phyloP scores from a whole-genome alignment of 495 filamentous ascomycete species.

The Viridothelium virens region DNA sequence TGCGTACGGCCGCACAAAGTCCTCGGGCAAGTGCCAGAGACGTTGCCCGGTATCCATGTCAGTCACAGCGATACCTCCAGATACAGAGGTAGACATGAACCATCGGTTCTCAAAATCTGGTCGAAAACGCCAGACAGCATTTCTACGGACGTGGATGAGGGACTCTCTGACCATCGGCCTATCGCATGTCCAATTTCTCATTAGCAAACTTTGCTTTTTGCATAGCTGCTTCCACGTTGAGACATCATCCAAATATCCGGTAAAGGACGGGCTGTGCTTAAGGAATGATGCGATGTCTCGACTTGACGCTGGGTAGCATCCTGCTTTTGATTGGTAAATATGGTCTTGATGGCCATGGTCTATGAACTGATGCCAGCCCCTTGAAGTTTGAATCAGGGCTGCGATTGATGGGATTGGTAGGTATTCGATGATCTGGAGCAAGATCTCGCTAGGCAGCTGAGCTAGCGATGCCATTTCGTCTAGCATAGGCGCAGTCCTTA shows the following conservation, averaged over 20 bases:
- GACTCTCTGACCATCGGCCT: constrained; percentile 16
- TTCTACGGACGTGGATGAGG: constrained; percentile 8
- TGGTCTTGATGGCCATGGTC: constrained; percentile 19
- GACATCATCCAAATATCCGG: constrained; percentile 16
- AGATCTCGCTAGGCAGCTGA: constrained; percentile 20
- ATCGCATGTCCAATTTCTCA: constrained; percentile 16
- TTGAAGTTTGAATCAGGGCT: constrained; percentile 9
- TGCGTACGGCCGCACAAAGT: constrained; percentile 18
- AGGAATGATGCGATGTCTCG: constrained; percentile 17
- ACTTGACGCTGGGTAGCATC: not conserved
- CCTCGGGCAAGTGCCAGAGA: constrained; percentile 16
- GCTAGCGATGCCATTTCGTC: not conserved
- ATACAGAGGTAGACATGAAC: constrained; percentile 17
- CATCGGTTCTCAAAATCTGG: constrained; percentile 23
- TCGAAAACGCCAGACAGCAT: constrained; percentile 22
- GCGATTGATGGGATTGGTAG: constrained; percentile 11
- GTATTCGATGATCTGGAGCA: constrained; percentile 21
- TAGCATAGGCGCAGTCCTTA: not conserved
- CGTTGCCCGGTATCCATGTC: constrained; percentile 21
- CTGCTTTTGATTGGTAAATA: constrained; percentile 18
- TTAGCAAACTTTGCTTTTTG: constrained; percentile 19
- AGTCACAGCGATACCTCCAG: constrained; percentile 21
- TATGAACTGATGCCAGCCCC: constrained; percentile 23
- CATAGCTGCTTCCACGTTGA: constrained; percentile 21
- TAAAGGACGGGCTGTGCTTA: constrained; percentile 11